Evolutionary conservation across 106 monocot species (phyloP), one percentile per base, ranked within the genome.

Genomic region (Phalaenopsis aphrodite): DNA sequence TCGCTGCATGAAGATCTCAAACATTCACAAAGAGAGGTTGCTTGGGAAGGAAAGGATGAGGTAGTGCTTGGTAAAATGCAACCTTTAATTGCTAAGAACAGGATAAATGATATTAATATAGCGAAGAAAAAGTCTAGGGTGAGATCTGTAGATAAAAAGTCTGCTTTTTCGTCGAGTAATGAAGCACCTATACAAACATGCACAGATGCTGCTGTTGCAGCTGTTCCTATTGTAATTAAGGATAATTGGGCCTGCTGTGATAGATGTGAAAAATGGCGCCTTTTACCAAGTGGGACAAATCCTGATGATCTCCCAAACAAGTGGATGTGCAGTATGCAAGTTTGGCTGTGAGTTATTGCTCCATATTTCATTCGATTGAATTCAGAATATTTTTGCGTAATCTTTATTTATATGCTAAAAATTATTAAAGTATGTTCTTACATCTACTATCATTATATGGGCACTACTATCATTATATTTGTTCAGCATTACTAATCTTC

Each of bases 221-320:
- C 61, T 61, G n/a, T 0, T 23, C n/a, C 52, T 52, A 12, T 52
- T 52, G 1, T 21, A 61, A 61, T 61, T 21, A n/a, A 61, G 5
- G 24, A 65, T 24, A 65, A 65, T 24, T 65, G 64, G 64, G 64
- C 64, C 64, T 65, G 64, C 64, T 65, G 64, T 65, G 64, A 65
- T 65, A 23, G 21, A 23, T 65, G 64, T 65, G n/a, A 65, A 65
- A 65, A 65, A 24, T 65, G 64, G 64, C 64, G 64, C 64, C 64
- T 65, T 65, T 65, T 65, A 65, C 64, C 64, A 65, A 65, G 24
- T 65, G 64, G 64, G 64, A 65, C 24, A 9, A 21, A 65, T 65
- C 64, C 64, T 65, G 24, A 65, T 23, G 64, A 8, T 65, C 21
- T 65, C 4, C 64, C 64, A 8, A 65, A 65, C 5, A 21, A 65